phyloP scores from a whole-genome alignment of 331 rosid species.

The Pyracantha coccinea region DNA sequence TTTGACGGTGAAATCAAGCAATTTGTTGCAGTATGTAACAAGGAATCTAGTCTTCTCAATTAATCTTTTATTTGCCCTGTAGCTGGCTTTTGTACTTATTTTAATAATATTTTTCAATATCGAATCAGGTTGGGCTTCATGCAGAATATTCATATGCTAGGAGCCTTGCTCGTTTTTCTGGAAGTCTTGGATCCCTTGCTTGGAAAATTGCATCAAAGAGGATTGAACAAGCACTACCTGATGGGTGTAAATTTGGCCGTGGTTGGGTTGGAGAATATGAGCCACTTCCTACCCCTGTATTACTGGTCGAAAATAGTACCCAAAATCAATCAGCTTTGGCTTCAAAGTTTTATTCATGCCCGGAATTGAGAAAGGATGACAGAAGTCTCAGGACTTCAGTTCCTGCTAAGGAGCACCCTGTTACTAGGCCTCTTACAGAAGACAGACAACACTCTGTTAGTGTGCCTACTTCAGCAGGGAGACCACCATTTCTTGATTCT shows the following conservation, averaged over 20 bases:
- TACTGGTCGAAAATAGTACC: slow-evolving; percentile 32
- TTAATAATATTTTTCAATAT: not conserved
- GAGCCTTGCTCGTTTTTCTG: slow-evolving; percentile 91
- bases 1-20: slow-evolving; percentile 79
- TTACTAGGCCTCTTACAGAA: slow-evolving; percentile 20
- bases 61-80: not conserved
- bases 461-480: slow-evolving; percentile 31
- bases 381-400: slow-evolving; percentile 26
- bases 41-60: slow-evolving; percentile 11
- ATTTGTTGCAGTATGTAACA: slow-evolving; percentile 68
- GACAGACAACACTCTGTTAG: slow-evolving; percentile 24
- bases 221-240: slow-evolving; percentile 72
- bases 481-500: slow-evolving; percentile 32
- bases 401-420: slow-evolving; percentile 34
- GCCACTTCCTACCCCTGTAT: slow-evolving; percentile 71
- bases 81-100: not conserved
- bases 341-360: slow-evolving; percentile 25
- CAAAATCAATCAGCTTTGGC: slow-evolving; percentile 39
- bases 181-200: slow-evolving; percentile 78
- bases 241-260: slow-evolving; percentile 70
- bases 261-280: slow-evolving; percentile 98
- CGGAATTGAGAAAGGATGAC: slow-evolving; percentile 36
- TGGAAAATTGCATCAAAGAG: slow-evolving; percentile 88
- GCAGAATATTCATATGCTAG: slow-evolving; percentile 89
- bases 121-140: slow-evolving; percentile 82